These are phyloP conservation scores for Talaromyces piceae DNA, from an alignment of 2,329 filamentous ascomycete genomes.

Conservation along the genomic window DNA sequence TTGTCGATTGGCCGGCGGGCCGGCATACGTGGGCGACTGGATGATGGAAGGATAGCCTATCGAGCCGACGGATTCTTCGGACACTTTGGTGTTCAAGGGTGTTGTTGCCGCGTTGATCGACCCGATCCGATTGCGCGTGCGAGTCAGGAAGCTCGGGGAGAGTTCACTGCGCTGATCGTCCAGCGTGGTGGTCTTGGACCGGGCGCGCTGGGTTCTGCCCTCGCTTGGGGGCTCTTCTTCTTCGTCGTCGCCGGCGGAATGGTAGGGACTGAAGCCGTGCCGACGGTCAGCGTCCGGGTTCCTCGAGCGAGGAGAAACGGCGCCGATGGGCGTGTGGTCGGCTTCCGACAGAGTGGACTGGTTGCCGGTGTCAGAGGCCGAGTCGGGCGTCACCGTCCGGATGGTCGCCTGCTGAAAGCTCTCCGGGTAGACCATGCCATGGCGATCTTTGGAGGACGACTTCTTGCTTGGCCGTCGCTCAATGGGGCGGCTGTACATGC, in stretches of 20 bases:
- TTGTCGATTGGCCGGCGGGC: constrained; percentile 26
- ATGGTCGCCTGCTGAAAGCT: constrained; percentile 38
- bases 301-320: constrained; percentile 28
- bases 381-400: constrained; percentile 42
- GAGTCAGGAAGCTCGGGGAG: constrained; percentile 24
- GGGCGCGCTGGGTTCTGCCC: constrained; percentile 28
- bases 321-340: constrained; percentile 25
- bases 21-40: constrained; percentile 32
- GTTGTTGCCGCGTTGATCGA: constrained; percentile 31
- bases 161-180: constrained; percentile 36
- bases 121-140: constrained; percentile 30
- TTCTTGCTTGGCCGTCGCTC: constrained; percentile 41
- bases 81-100: constrained; percentile 24
- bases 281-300: constrained; percentile 28
- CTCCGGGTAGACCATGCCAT: constrained; percentile 41
- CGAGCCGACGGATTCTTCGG: constrained; percentile 34
- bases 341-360: constrained; percentile 33
- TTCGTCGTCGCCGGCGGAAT: constrained; percentile 26
- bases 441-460: constrained; percentile 40
- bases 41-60: constrained; percentile 44
- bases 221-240: constrained; percentile 29
- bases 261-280: constrained; percentile 24
- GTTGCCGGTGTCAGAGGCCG: constrained; percentile 26
- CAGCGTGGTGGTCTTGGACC: constrained; percentile 35
- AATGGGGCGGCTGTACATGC: constrained; percentile 32